Conservation (phyloP, 306 rosid genomes). For the Sechiopsis laciniata region DNA sequence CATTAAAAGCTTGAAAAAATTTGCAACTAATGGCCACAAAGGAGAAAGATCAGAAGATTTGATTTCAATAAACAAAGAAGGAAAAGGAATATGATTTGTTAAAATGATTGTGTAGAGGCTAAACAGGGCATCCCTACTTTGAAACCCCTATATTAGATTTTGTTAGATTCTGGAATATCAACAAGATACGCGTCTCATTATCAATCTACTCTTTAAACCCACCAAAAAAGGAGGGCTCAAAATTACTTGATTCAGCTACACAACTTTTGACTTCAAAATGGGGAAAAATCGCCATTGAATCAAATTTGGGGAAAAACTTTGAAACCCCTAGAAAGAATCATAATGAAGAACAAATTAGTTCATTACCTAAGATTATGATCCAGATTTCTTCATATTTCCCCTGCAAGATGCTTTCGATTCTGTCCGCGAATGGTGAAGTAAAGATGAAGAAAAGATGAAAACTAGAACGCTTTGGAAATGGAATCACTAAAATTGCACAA, state of each 20-base stretch:
- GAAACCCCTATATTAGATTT: background rate
- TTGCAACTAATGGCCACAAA: constrained; percentile 21
- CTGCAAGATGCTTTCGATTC: constrained; percentile 1
- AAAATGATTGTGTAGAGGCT: constrained; percentile 13
- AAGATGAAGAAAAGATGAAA: background rate
- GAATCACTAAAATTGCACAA: background rate
- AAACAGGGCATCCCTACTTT: background rate
- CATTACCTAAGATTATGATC: constrained; percentile 5
- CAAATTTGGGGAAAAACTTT: background rate
- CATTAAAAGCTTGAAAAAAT: constrained; percentile 19
- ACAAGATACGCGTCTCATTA: constrained; percentile 14
- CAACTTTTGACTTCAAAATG: constrained; percentile 3
- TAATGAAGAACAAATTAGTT: background rate
- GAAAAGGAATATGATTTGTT: background rate
- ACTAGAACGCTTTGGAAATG: background rate
- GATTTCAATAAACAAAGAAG: background rate
- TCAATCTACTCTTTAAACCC: constrained; percentile 7
- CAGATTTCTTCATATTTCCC: background rate
- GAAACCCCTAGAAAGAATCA: constrained; percentile 1
- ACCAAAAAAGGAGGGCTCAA: constrained; percentile 15
- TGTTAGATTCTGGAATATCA: constrained; percentile 19
- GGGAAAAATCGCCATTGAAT: constrained; percentile 10
- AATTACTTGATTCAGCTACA: background rate
- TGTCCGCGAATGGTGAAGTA: background rate
- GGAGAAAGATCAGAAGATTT: background rate